A percentile compares a stretch with the other conserved stretches of the same genome.
Conservation (phyloP, 306 rosid genomes). For the Ormosia semicastrata region DNA sequence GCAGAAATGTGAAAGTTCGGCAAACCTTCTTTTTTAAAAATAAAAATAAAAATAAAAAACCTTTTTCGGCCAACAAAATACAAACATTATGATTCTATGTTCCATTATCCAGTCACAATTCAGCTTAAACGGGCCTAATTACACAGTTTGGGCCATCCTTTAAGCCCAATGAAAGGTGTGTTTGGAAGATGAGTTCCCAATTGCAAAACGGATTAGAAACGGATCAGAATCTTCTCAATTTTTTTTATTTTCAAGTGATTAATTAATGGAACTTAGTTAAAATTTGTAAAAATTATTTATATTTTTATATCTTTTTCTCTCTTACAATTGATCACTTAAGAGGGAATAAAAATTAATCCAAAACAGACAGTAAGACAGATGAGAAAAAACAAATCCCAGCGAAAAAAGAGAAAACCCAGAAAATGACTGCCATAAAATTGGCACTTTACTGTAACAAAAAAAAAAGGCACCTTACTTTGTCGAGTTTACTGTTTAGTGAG, state of each 20-base stretch:
- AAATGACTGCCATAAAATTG: neutral
- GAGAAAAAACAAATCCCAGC: neutral
- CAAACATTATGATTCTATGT: neutral
- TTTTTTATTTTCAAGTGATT: too few relatives aligned
- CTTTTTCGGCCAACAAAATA: neutral
- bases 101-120: neutral
- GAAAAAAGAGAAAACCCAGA: neutral
- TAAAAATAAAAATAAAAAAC: too few relatives aligned
- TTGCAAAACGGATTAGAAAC: too few relatives aligned
- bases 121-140: neutral
- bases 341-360: too few relatives aligned
- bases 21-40: too few relatives aligned
- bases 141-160: neutral
- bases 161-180: constrained; percentile 21
- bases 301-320: too few relatives aligned
- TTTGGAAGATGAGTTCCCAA: neutral
- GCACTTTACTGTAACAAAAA: too few relatives aligned
- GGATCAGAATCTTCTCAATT: too few relatives aligned
- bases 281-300: too few relatives aligned
- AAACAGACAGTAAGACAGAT: neutral
- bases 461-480: neutral
- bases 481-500: neutral
- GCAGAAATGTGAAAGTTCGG: too few relatives aligned
- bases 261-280: too few relatives aligned
- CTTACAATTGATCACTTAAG: too few relatives aligned